A percentile compares a stretch with the other conserved stretches of the same genome.
Evolutionary conservation across 495 filamentous ascomycete species (phyloP).

Genomic region (Coniosporium apollinis): DNA sequence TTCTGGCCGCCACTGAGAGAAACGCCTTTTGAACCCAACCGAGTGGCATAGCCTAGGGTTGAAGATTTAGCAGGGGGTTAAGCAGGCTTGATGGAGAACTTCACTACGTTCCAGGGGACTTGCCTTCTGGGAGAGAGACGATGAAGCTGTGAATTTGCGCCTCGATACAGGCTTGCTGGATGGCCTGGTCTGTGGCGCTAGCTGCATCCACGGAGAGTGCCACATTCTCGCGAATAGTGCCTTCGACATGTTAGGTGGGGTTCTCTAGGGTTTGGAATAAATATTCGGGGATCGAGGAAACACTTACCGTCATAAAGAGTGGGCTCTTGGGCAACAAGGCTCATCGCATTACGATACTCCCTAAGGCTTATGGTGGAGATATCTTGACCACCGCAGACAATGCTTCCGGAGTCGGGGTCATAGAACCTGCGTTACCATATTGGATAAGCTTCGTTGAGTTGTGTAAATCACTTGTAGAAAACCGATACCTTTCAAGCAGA

Average conservation of each 20-base stretch:
- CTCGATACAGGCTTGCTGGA: constrained; percentile 63
- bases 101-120: too few relatives aligned
- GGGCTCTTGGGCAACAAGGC: constrained; percentile 77
- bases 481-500: constrained; percentile 41
- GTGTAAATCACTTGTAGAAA: too few relatives aligned
- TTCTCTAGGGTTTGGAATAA: too few relatives aligned
- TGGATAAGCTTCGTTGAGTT: too few relatives aligned
- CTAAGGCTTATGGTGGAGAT: constrained; percentile 57
- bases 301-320: constrained; percentile 55
- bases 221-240: constrained; percentile 69
- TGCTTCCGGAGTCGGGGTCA: constrained; percentile 51
- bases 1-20: constrained; percentile 13
- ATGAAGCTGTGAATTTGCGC: constrained; percentile 91
- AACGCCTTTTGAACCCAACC: constrained; percentile 14
- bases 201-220: constrained; percentile 47
- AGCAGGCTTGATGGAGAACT: too few relatives aligned
- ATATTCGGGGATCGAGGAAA: too few relatives aligned
- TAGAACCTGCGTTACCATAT: too few relatives aligned
- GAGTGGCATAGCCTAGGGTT: too few relatives aligned
- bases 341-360: constrained; percentile 55
- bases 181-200: constrained; percentile 46
- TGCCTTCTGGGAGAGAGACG: constrained; percentile 34
- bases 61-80: too few relatives aligned
- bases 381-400: constrained; percentile 58
- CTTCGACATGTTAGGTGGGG: too few relatives aligned